Base-by-base conservation (phyloP, 2,329 filamentous ascomycete species). In the Botrytis pseudocinerea region DNA sequence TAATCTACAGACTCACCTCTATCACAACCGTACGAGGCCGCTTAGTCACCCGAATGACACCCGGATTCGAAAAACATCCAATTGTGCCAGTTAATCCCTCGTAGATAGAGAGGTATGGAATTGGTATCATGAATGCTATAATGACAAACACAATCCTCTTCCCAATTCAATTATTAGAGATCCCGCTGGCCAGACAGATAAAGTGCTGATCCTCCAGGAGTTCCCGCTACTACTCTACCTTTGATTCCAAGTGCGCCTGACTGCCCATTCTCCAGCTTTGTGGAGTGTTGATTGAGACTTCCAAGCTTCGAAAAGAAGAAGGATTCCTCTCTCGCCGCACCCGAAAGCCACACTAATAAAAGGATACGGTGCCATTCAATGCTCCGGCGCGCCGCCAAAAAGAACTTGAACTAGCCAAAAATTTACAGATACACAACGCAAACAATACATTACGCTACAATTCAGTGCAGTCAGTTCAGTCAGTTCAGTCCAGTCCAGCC, bases 331-430 rank as follows among this genome's bases (percentile, higher is more conserved):
- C 32, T 66, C 64, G 46, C 48, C 65, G 69, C 69, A 51, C 44
- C 69, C 69, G 59, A 65, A 71, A 71, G 69, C 44, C 57, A 63
- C 69, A 60, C 69, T 70, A 60, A 69, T n/a, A 64, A 63, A 61
- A 64, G 69, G 59, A 65, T 69, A 62, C 69, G 51, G 59, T 71
- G 32, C 69, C 35, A 64, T 64, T 51, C 61, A 64, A 38, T 69
- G 54, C 54, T 69, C 65, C 65, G 48, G 65, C 48, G 65, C 38
- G 48, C 64, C 48, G 57, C 42, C 59, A 51, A 65, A 63, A 51
- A 71, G 44, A 68, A 57, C 48, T 42, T 57, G 48, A 68, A 68
- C 65, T 22, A 44, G 48, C n/a, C 35, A 69, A 65, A 65, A 65
- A 38, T n/a, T 35, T 16, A 46, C 51, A 57, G 18, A 57, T 32